phyloP scores from a whole-genome alignment of 2,329 filamentous ascomycete genomes.

The Rutstroemia sydowiana region DNA sequence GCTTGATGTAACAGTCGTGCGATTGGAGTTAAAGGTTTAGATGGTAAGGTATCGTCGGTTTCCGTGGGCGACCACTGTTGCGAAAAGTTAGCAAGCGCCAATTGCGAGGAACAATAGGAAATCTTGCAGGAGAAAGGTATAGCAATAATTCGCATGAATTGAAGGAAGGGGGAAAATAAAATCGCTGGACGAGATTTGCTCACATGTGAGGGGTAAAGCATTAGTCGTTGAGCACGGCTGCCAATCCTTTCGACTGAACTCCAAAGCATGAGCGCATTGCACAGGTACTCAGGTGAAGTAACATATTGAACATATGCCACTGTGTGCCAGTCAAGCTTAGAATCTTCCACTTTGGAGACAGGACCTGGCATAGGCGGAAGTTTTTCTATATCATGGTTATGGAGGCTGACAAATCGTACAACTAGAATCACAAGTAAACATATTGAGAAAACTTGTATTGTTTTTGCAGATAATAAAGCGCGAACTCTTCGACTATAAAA shows the following conservation, averaged over 20 bases:
- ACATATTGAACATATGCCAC: constrained; percentile 26
- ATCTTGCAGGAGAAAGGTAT: too few species aligned
- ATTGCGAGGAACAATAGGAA: too few species aligned
- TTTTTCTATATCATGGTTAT: constrained; percentile 19
- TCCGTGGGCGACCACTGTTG: constrained; percentile 24
- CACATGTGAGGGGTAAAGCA: constrained; percentile 24
- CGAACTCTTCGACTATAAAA: constrained; percentile 20
- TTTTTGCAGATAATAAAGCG: constrained; percentile 12
- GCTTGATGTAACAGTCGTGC: constrained; percentile 22
- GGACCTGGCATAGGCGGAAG: constrained; percentile 11
- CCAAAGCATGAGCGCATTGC: constrained; percentile 27
- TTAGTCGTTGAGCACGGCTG: constrained; percentile 22
- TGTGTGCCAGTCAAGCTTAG: constrained; percentile 21
- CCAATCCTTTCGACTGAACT: constrained; percentile 25
- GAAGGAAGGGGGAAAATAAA: too few species aligned
- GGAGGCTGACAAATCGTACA: constrained; percentile 17
- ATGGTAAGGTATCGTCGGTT: constrained; percentile 14
- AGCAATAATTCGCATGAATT: too few species aligned
- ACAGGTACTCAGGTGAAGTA: constrained; percentile 23
- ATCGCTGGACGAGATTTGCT: too few species aligned
- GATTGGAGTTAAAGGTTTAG: constrained; percentile 17
- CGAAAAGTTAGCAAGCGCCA: too few species aligned
- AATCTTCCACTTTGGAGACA: constrained; percentile 15
- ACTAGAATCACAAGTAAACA: constrained; percentile 15
- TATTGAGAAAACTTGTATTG: constrained; percentile 13